Percentiles rank a stretch among this genome's conserved stretches.
Evolutionary conservation across 106 monocot genomes (phyloP).

Genomic region (Ottelia alismoides): DNA sequence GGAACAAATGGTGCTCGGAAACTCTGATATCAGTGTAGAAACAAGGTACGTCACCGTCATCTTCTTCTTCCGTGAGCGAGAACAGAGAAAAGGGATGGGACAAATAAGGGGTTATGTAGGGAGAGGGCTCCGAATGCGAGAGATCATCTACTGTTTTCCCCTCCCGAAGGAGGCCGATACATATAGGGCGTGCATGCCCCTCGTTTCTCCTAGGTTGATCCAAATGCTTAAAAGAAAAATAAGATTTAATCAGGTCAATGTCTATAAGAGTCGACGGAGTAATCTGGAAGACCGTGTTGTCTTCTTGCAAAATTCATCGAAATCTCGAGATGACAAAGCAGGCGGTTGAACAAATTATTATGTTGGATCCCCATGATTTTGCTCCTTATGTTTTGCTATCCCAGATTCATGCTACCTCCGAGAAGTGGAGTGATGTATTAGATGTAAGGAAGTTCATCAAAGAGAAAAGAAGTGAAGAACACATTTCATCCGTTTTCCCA

Average conservation of each 20-base stretch:
- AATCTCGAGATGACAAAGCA: constrained; percentile 45
- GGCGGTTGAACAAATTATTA: constrained; percentile 29
- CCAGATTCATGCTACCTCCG: constrained; percentile 30
- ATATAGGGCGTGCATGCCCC: too few species aligned
- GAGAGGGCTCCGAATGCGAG: too few species aligned
- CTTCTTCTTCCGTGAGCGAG: too few species aligned
- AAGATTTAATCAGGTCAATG: constrained; percentile 51
- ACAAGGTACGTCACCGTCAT: too few species aligned
- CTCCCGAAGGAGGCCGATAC: too few species aligned
- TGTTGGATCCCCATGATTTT: constrained; percentile 50
- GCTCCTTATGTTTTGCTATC: constrained; percentile 60
- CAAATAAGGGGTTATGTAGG: too few species aligned
- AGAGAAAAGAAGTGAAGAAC: constrained; percentile 47
- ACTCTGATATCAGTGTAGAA: too few species aligned
- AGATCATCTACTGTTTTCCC: too few species aligned
- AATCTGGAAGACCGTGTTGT: constrained; percentile 72
- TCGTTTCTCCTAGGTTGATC: constrained; percentile 55
- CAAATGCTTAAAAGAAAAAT: constrained; percentile 37
- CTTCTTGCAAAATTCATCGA: constrained; percentile 50
- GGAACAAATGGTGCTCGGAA: too few species aligned
- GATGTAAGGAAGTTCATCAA: constrained; percentile 41
- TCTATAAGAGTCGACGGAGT: constrained; percentile 32
- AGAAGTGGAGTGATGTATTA: constrained; percentile 41
- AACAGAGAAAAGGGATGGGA: too few species aligned
- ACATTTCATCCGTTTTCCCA: constrained; percentile 47